phyloP scores from a whole-genome alignment of 1,139 yeast genomes.

The Geotrichum macrosporum region DNA sequence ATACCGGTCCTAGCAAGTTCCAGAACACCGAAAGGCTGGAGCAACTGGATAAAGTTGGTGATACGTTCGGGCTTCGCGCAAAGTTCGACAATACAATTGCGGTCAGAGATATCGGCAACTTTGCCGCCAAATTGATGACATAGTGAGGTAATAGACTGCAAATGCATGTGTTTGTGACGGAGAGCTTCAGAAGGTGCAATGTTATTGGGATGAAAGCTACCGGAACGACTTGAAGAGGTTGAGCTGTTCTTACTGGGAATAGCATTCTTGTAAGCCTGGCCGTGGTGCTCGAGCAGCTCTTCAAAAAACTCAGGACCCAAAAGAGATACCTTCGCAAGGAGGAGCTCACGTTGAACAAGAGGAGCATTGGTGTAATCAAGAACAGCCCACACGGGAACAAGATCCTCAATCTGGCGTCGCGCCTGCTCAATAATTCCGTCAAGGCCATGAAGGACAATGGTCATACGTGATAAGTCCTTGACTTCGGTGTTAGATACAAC shows the following conservation, averaged over 20 bases:
- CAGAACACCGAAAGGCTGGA: slow-evolving; percentile 92
- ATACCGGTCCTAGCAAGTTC: slow-evolving; percentile 97
- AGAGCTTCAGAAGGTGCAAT: slow-evolving; percentile 87
- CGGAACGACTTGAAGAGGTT: slow-evolving; percentile 27
- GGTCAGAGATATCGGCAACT: slow-evolving; percentile 85
- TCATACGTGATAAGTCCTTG: slow-evolving; percentile 92
- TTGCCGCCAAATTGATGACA: slow-evolving; percentile 88
- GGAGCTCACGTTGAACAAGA: slow-evolving; percentile 82
- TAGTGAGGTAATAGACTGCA: slow-evolving; percentile 75
- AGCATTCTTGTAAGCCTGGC: slow-evolving; percentile 40
- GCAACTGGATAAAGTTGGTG: slow-evolving; percentile 75
- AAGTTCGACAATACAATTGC: slow-evolving; percentile 90
- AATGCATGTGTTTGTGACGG: slow-evolving; percentile 87
- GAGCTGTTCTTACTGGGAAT: slow-evolving; percentile 26
- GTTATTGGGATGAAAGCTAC: slow-evolving; percentile 72
- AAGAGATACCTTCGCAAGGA: slow-evolving; percentile 84
- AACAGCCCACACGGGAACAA: slow-evolving; percentile 97
- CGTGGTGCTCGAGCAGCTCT: slow-evolving; percentile 86
- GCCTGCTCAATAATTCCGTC: slow-evolving; percentile 98
- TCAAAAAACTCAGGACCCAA: slow-evolving; percentile 97
- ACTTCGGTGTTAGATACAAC: slow-evolving; percentile 97
- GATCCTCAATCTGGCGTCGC: slow-evolving; percentile 95
- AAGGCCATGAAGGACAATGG: slow-evolving; percentile 89
- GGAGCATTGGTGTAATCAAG: slow-evolving; percentile 88
- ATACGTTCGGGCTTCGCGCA: slow-evolving; percentile 91